Percentiles rank a stretch among this genome's conserved stretches.
These are phyloP conservation scores for Globisporangium okanoganense DNA, from an alignment of 352 stramenopile genomes.

Conservation along the genomic window DNA sequence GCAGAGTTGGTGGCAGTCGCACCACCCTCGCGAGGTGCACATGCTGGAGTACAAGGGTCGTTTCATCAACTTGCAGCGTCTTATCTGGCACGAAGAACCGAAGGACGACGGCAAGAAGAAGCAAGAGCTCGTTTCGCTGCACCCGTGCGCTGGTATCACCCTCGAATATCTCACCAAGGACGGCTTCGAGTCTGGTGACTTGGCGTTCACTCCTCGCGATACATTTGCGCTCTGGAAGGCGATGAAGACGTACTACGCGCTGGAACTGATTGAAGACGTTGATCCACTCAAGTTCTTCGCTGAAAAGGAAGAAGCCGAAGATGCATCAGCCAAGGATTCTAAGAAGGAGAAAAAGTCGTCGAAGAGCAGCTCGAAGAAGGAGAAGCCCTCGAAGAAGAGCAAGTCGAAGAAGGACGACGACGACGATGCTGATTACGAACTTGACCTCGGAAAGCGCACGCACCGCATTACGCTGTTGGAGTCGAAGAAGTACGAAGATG, in stretches of 20 bases:
- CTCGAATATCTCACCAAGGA: conserved; percentile 83
- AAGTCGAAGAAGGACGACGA: conserved; percentile 73
- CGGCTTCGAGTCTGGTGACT: conserved; percentile 74
- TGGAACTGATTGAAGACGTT: conserved; percentile 87
- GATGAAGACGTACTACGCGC: conserved; percentile 71
- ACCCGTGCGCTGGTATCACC: conserved; percentile 82
- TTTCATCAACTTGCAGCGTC: conserved; percentile 98
- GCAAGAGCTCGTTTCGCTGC: conserved; percentile 72
- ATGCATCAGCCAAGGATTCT: conserved; percentile 11
- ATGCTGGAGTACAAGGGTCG: conserved; percentile 95
- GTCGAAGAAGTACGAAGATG: conserved; percentile 97
- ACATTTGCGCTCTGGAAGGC: conserved; percentile 95
- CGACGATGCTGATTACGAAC: conserved; percentile 54
- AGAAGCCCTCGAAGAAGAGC: conserved; percentile 57
- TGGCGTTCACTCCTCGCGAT: conserved; percentile 96
- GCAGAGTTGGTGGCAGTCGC: conserved; percentile 92
- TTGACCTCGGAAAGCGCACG: conserved; percentile 68
- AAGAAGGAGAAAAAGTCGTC: conserved; percentile 32
- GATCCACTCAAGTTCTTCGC: conserved; percentile 95
- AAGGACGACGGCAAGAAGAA: conserved; percentile 36
- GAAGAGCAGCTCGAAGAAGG: conserved; percentile 31
- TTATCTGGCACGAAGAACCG: conserved; percentile 88
- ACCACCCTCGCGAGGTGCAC: conserved; percentile 84
- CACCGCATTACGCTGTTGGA: conserved; percentile 97
- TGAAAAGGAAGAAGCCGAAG: conserved; percentile 34